A percentile compares a stretch with the other conserved stretches of the same genome.
Evolutionary conservation across 768 basidiomycete species (phyloP).

Genomic region (Tylopilus sp.): DNA sequence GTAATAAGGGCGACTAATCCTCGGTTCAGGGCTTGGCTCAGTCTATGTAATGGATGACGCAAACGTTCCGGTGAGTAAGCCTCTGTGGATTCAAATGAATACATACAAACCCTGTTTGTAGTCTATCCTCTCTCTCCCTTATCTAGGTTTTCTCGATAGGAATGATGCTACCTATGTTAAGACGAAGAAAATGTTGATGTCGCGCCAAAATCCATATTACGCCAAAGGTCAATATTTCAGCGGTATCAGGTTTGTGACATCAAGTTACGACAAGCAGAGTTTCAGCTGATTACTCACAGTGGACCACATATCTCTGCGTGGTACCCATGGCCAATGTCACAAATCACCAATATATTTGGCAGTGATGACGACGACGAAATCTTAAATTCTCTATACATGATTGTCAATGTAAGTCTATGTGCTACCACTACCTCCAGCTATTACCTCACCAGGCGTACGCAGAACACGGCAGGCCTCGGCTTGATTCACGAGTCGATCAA

Average conservation of each 20-base stretch:
- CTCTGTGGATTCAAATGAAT: not conserved
- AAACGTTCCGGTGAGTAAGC: conserved; percentile 65
- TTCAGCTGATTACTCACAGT: conserved; percentile 32
- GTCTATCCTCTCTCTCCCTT: conserved; percentile 77
- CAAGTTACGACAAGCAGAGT: not conserved
- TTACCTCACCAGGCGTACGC: conserved; percentile 1
- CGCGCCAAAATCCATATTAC: conserved; percentile 67
- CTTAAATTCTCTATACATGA: conserved; percentile 52
- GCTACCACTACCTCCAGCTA: not conserved
- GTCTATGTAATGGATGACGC: conserved; percentile 84
- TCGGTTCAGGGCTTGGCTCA: conserved; percentile 53
- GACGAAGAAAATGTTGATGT: conserved; percentile 63
- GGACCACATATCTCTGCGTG: conserved; percentile 72
- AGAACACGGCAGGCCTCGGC: conserved; percentile 76
- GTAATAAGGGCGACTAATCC: not conserved
- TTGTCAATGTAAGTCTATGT: conserved; percentile 57
- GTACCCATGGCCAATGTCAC: conserved; percentile 85
- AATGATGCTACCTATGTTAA: conserved; percentile 54
- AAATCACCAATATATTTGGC: conserved; percentile 69
- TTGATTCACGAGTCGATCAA: conserved; percentile 73
- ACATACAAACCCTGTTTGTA: conserved; percentile 22
- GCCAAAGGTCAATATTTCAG: conserved; percentile 59
- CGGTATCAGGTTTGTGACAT: conserved; percentile 61
- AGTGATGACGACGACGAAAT: conserved; percentile 73
- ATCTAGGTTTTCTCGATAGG: conserved; percentile 71